A percentile compares a stretch with the other conserved stretches of the same genome.
Conservation (phyloP, 495 filamentous ascomycete species). For the Articulospora tetracladia region DNA sequence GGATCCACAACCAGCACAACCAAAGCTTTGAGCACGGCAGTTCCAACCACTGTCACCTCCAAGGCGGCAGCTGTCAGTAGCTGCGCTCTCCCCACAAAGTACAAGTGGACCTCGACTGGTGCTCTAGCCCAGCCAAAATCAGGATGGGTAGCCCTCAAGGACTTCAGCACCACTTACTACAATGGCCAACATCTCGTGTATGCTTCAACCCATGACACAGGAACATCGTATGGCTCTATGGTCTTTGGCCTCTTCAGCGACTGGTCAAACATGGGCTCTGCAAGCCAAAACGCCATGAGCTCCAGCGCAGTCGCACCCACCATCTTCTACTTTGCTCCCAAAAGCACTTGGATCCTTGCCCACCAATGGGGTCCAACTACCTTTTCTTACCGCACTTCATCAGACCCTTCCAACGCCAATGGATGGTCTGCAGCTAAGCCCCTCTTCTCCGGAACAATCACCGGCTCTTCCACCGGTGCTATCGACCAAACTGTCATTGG, state of each 20-base stretch:
- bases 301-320: conserved; percentile 50
- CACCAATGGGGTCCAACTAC: conserved; percentile 57
- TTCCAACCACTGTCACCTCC: too few species aligned
- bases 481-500: conserved; percentile 62
- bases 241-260: conserved; percentile 51
- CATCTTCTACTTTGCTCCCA: conserved; percentile 58
- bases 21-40: neutral
- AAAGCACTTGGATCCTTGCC: conserved; percentile 55
- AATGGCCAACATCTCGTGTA: conserved; percentile 56
- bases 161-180: conserved; percentile 50
- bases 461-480: conserved; percentile 41
- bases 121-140: conserved; percentile 44
- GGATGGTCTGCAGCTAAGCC: conserved; percentile 49
- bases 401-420: conserved; percentile 50
- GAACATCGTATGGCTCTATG: conserved; percentile 48
- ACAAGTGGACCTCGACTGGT: conserved; percentile 48
- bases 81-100: conserved; percentile 51
- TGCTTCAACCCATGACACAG: conserved; percentile 35
- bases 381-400: conserved; percentile 56
- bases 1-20: neutral
- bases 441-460: conserved; percentile 55
- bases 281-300: conserved; percentile 49
- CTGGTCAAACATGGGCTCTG: conserved; percentile 51
- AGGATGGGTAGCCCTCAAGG: conserved; percentile 53
- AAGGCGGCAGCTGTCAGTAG: conserved; percentile 1